Percentiles rank a stretch among this genome's conserved stretches.
Evolutionary conservation across 2,329 filamentous ascomycete genomes (phyloP).

Genomic region (Colletotrichum salicis): DNA sequence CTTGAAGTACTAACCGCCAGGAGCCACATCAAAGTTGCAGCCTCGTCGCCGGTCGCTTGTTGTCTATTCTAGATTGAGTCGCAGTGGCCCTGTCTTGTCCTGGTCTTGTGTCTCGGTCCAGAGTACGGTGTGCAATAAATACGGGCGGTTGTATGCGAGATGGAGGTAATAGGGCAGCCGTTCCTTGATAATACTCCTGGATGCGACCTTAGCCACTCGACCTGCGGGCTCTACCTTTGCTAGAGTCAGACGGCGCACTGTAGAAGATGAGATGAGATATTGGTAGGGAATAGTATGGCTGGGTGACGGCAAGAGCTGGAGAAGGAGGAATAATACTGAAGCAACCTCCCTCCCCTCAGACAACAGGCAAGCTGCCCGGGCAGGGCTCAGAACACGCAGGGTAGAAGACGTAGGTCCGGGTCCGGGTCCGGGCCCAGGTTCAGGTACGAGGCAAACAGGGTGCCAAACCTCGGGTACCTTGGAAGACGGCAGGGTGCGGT

Average conservation of each 20-base stretch:
- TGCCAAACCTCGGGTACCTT: constrained; percentile 11
- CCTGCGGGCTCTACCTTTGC: neutral
- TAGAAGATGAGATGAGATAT: constrained; percentile 1
- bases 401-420: neutral
- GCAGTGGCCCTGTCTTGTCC: neutral
- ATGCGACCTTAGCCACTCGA: neutral
- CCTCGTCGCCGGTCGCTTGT: neutral
- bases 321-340: neutral
- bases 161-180: neutral
- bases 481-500: neutral
- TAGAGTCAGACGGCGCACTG: neutral
- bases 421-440: neutral
- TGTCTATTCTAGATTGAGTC: neutral
- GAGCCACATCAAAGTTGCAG: neutral
- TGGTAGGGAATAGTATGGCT: neutral
- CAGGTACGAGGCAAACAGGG: neutral
- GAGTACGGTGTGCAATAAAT: neutral
- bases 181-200: neutral
- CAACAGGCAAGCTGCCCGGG: neutral
- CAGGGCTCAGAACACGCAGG: neutral
- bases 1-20: neutral
- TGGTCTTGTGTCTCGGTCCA: neutral
- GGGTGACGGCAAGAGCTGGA: neutral
- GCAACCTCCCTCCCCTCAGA: neutral
- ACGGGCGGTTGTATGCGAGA: constrained; percentile 4